Conservation (phyloP, 2,329 filamentous ascomycete genomes). For the Botrytis elliptica region DNA sequence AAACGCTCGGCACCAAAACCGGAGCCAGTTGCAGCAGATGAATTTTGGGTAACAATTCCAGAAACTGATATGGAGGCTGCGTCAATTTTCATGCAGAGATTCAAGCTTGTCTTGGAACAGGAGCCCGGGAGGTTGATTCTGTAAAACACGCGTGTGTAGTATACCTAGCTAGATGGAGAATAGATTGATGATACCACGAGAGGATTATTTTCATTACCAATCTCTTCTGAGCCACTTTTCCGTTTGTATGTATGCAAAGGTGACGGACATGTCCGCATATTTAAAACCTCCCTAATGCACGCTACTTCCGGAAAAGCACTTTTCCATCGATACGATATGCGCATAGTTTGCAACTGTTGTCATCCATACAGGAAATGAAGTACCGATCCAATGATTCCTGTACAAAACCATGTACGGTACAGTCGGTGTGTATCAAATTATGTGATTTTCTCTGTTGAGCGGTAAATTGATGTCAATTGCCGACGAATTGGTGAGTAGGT, state of each 20-base stretch:
- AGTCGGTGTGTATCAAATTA: background rate
- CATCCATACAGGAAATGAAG: background rate
- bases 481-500: background rate
- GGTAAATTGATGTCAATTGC: background rate
- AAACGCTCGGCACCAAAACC: constrained; percentile 38
- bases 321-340: background rate
- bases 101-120: constrained; percentile 79
- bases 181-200: constrained; percentile 25
- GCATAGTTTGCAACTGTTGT: background rate
- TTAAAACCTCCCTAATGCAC: background rate
- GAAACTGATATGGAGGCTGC: constrained; percentile 80
- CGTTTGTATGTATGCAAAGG: background rate
- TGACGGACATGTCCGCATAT: background rate
- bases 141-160: constrained; percentile 41
- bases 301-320: background rate
- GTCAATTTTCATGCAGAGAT: constrained; percentile 75
- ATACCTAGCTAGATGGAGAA: constrained; percentile 25
- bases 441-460: background rate
- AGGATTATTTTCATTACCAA: background rate
- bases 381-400: background rate
- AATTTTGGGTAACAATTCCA: constrained; percentile 79
- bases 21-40: constrained; percentile 60
- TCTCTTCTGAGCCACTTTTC: background rate
- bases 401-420: background rate
- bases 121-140: constrained; percentile 74